Evolutionary conservation across 345 rosid species (phyloP), one percentile per base, ranked within the genome.

Genomic region (Citrus hindsii): DNA sequence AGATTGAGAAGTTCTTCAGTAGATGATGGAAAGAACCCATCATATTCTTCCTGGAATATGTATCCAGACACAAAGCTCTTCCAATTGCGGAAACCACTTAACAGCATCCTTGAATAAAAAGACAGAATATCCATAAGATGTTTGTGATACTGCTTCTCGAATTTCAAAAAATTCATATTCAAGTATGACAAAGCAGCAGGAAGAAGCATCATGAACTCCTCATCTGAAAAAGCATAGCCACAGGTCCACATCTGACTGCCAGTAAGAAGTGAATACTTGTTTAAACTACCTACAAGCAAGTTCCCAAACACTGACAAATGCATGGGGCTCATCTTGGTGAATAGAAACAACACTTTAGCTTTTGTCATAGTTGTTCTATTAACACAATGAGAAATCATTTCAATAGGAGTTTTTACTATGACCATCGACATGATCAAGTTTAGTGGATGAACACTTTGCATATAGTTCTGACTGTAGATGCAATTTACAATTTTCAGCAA

Each of bases 301-400:
- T 84, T 75, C 76, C 97, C 98, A 87, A 91, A 92, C 75, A 87
- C 81, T 56, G 93, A 87, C 69, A 85, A 76, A 85, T 91, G 97
- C 83, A 88, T 65, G 62, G 97, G 89, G 79, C 94, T 91, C 82
- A 88, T 83, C 86, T 94, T 95, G 76, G 83, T 85, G 79, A 95
- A 88, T 81, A 87, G 87, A 87, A 76, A 81, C 87, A 95, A 72
- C 53, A 88, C 77, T 79, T 87, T 88, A 80, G 97, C 94, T 84
- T 85, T 93, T 38, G 86, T 84, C 83, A 75, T 79, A 83, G 75
- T 91, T 64, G 80, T 80, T 75, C 51, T 78, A 73, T 76, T 79
- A 73, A 89, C 78, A 85, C 94, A 94, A 61, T 86, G 87, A 80
- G 90, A 85, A 83, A 96, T 68, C 76, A 90, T 82, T 42, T 91